Conservation (phyloP, 2,329 filamentous ascomycete genomes). For the Lasiodiplodia sp. region DNA sequence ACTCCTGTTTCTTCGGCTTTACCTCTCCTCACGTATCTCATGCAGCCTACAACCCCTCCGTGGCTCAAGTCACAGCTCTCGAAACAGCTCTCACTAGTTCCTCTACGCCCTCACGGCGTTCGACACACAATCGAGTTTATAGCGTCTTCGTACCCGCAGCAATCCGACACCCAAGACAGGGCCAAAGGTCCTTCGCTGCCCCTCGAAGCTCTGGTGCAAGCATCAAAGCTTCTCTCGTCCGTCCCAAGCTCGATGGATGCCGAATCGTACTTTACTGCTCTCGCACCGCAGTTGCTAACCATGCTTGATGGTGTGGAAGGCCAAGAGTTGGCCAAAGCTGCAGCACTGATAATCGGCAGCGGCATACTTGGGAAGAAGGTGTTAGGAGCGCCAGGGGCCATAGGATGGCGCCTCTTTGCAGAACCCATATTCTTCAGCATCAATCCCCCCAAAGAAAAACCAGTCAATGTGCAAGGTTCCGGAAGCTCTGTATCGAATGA, state of each 20-base stretch:
- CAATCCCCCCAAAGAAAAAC: conserved; percentile 42
- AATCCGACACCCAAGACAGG: conserved; percentile 43
- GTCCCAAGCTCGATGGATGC: conserved; percentile 63
- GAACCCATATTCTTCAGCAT: conserved; percentile 64
- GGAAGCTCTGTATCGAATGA: conserved; percentile 17
- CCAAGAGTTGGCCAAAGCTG: conserved; percentile 64
- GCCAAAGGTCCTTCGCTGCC: conserved; percentile 67
- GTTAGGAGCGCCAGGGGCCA: conserved; percentile 67
- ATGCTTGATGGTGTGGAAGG: conserved; percentile 69
- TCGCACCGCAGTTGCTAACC: conserved; percentile 67
- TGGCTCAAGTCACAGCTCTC: conserved; percentile 68
- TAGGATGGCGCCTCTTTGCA: conserved; percentile 69
- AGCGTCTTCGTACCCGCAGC: conserved; percentile 68
- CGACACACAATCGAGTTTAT: conserved; percentile 74
- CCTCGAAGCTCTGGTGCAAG: conserved; percentile 71
- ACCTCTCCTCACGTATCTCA: conserved; percentile 66
- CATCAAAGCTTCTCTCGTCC: conserved; percentile 66
- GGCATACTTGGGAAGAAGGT: conserved; percentile 70
- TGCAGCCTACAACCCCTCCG: conserved; percentile 58
- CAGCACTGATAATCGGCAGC: conserved; percentile 69
- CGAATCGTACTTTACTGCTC: conserved; percentile 65
- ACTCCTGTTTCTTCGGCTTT: conserved; percentile 63
- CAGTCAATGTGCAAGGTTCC: not conserved
- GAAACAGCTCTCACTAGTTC: conserved; percentile 65
- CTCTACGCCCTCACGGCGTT: conserved; percentile 69